Evolutionary conservation across 2,329 filamentous ascomycete species (phyloP), one percentile per base, ranked within the genome.

Genomic region (Bipolaris zeicola): DNA sequence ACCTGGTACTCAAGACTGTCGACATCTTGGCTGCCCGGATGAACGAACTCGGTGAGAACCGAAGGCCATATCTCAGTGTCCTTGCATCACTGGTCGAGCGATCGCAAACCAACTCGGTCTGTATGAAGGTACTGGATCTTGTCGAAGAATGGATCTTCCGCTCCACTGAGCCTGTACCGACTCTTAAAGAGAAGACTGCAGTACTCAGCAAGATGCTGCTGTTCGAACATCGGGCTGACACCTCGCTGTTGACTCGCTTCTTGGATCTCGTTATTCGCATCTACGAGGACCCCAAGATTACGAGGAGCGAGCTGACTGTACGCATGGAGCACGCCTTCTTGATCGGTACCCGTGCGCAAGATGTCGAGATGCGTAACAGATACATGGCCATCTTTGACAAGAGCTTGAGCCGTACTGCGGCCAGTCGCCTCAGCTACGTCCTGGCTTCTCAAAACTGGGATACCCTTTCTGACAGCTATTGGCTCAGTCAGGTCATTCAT

Each of bases 191-290:
- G 78, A 99, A 99, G 81, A 98, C 94, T 0, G 96, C 96, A 1
- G 95, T 99, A 1, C 80, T 99, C n/a, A 93, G 96, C 69, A 99
- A 99, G 79, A 99, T 99, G 95, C 81, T 98, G 14, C 88, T 93
- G 0, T 99, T 99, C 66, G 95, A 99, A 77, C 87, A 91, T 55
- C 86, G 95, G 37, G 79, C 84, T 26, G 94, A 98, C 71, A 86
- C 88, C 31, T 92, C 89, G 0, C 88, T 99, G 79, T 82, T 99
- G 55, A 92, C 89, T 65, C 94, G 94, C 72, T 99, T 98, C 79
- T 82, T 99, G 56, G 91, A 98, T 63, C 86, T 99, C 24, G 95
- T 99, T 24, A 96, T 99, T 66, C 88, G 93, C 46, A 97, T 99
- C 57, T 99, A 99, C 73, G 96, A 99, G 71, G 95, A 99, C 69